Conservation (phyloP, 1,139 yeast species). For the Wickerhamiella pararugosa region DNA sequence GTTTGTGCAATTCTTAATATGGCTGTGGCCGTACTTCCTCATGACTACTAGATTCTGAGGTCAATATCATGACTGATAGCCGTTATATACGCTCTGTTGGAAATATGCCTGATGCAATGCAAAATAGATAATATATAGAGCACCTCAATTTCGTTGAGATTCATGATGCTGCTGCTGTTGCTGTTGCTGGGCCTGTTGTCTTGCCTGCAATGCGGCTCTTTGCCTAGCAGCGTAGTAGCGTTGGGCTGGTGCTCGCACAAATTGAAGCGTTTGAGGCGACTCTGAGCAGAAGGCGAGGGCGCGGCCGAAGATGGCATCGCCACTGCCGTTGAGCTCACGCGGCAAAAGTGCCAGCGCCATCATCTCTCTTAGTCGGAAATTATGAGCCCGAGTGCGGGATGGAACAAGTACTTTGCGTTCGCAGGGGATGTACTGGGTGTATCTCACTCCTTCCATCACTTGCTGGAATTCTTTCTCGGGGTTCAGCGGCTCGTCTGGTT, state of each 20-base stretch:
- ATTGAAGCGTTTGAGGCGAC: slow-evolving; percentile 19
- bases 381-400: slow-evolving; percentile 28
- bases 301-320: slow-evolving; percentile 24
- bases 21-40: slow-evolving; percentile 8
- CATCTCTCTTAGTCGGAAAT: slow-evolving; percentile 17
- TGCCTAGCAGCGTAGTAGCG: slow-evolving; percentile 13
- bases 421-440: slow-evolving; percentile 54
- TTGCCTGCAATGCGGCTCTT: slow-evolving; percentile 7
- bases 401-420: slow-evolving; percentile 66
- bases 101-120: background rate
- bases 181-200: slow-evolving; percentile 4
- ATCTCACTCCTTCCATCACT: slow-evolving; percentile 80
- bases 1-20: slow-evolving; percentile 36
- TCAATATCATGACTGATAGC: no score
- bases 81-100: no score
- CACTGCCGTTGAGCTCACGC: slow-evolving; percentile 14
- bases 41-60: slow-evolving; percentile 1
- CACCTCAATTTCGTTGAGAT: background rate
- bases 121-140: background rate
- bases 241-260: slow-evolving; percentile 25
- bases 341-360: slow-evolving; percentile 16
- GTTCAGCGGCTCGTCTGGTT: slow-evolving; percentile 20
- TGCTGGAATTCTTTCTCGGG: slow-evolving; percentile 93
- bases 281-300: slow-evolving; percentile 24
- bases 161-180: slow-evolving; percentile 1